Evolutionary conservation across 306 rosid genomes (phyloP).

Genomic region (Luffa acutangula): DNA sequence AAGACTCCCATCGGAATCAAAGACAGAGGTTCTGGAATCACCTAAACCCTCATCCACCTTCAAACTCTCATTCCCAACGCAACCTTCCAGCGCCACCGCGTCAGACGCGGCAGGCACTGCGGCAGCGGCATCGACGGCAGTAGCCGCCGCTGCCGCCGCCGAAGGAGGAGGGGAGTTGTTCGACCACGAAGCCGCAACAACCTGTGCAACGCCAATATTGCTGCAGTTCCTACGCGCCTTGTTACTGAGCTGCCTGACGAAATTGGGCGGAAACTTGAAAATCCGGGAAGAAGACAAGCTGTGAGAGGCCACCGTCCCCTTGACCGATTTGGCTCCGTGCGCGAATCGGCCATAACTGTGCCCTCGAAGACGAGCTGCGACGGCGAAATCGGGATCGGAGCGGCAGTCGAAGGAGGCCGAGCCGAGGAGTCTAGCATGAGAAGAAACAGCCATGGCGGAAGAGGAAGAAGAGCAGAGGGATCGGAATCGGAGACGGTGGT

Average conservation of each 20-base stretch:
- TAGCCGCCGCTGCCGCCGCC: slow-evolving; percentile 37
- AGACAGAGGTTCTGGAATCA: slow-evolving; percentile 42
- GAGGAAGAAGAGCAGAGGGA: background rate
- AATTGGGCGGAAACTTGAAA: slow-evolving; percentile 79
- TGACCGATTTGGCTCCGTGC: background rate
- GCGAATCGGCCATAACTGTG: slow-evolving; percentile 17
- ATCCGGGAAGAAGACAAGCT: slow-evolving; percentile 31
- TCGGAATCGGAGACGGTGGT: background rate
- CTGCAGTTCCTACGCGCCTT: slow-evolving; percentile 94
- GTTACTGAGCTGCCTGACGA: slow-evolving; percentile 81
- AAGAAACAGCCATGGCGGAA: slow-evolving; percentile 38
- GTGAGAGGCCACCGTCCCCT: slow-evolving; percentile 11
- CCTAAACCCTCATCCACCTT: slow-evolving; percentile 23
- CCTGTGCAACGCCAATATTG: slow-evolving; percentile 96
- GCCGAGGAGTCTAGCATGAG: slow-evolving; percentile 26
- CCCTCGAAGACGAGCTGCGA: slow-evolving; percentile 18
- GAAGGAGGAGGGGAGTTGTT: slow-evolving; percentile 21
- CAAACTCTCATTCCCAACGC: slow-evolving; percentile 35
- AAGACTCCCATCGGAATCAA: slow-evolving; percentile 60
- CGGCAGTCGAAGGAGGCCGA: slow-evolving; percentile 30
- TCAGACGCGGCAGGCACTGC: slow-evolving; percentile 32
- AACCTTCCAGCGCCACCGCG: slow-evolving; percentile 23
- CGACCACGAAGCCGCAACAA: slow-evolving; percentile 99
- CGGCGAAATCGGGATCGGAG: slow-evolving; percentile 35
- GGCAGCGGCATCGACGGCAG: slow-evolving; percentile 38